Percentiles rank a stretch among this genome's conserved stretches.
These are phyloP conservation scores for Corymbia maculata DNA, from an alignment of 345 rosid genomes.

Conservation along the genomic window DNA sequence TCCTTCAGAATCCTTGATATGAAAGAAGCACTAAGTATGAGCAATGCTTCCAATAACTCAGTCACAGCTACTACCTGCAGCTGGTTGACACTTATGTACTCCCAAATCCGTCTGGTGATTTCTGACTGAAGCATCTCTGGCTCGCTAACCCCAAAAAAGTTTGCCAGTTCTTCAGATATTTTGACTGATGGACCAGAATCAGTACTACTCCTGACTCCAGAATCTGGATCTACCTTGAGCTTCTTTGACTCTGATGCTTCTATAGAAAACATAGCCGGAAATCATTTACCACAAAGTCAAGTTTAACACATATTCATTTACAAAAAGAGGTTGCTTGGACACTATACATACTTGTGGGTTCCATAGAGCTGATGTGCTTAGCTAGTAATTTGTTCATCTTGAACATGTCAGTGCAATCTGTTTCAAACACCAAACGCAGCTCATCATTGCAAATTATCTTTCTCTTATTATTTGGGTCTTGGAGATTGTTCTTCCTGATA, in stretches of 20 bases:
- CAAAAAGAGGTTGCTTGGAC: background rate
- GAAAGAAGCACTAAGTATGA: background rate
- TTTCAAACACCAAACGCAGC: conserved; percentile 24
- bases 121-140: conserved; percentile 23
- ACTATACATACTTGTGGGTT: conserved; percentile 13
- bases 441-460: conserved; percentile 25
- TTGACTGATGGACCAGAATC: conserved; percentile 9
- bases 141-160: conserved; percentile 16
- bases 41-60: background rate
- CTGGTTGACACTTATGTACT: conserved; percentile 18
- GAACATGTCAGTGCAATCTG: conserved; percentile 30
- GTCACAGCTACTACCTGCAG: conserved; percentile 10
- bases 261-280: background rate
- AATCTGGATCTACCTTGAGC: conserved; percentile 6
- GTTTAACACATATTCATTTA: background rate
- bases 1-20: background rate
- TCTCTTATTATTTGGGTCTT: conserved; percentile 25
- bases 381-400: conserved; percentile 25
- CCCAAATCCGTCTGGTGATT: conserved; percentile 14
- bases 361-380: conserved; percentile 18
- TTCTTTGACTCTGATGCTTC: conserved; percentile 14
- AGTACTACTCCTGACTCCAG: background rate
- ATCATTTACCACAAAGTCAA: background rate
- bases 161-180: conserved; percentile 26
- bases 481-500: conserved; percentile 25